Evolutionary conservation across 2,329 filamentous ascomycete species (phyloP), one percentile per base, ranked within the genome.

Genomic region (Gaeumannomyces tritici): DNA sequence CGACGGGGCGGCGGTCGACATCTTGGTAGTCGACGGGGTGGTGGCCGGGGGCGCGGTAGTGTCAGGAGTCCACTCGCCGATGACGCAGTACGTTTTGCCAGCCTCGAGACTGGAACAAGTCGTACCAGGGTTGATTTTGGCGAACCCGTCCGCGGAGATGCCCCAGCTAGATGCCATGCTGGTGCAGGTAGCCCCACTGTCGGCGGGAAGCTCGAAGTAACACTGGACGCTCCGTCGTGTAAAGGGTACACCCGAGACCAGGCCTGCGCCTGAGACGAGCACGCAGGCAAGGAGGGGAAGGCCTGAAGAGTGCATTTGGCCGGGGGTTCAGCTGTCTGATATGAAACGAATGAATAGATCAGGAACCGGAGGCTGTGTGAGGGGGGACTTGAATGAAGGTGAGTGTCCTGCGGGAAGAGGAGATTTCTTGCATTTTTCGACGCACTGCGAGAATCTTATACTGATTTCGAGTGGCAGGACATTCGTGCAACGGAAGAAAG

Each of bases 91-190:
- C 54, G 28, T 4, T 56, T 61, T 57, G 62, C 59, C 59, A 2
- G 47, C 13, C 12, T 56, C 57, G 27, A 67, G 62, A 5, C 7
- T 21, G 3, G 66, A 63, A 54, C 66, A 68, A 27, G 13, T 31
- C 13, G 61, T 62, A 2, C 59, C 61, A 1, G 66, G 66, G 62
- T 68, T 68, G 35, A 68, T 55, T n/a, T 55, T 47, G n/a, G 55
- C 33, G n/a, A 68, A 62, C 11, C 61, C 57, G 27, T 64, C 60
- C 15, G 63, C 27, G 70, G 62, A 55, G 13, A 65, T 31, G 9
- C 61, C 63, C 65, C 63, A 68, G 21, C n/a, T 33, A 18, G 27
- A 21, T 26, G 66, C 62, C 56, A 68, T 62, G 61, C 55, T 61
- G 18, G 55, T 26, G 57, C 66, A 68, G 3, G 63, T 66, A 7